A percentile compares a stretch with the other conserved stretches of the same genome.
phyloP scores from a whole-genome alignment of 768 basidiomycete genomes.

The Russula sp. region DNA sequence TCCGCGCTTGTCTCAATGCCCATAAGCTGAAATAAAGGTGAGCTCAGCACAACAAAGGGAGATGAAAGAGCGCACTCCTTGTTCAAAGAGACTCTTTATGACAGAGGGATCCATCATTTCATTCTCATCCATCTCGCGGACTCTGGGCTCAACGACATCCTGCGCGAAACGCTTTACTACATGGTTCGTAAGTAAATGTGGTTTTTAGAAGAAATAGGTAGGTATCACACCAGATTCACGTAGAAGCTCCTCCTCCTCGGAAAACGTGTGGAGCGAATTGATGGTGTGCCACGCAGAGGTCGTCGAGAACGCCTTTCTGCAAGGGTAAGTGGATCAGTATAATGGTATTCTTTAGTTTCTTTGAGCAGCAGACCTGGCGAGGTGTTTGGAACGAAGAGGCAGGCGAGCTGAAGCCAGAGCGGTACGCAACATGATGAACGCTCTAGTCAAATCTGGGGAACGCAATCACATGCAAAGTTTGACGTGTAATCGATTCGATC shows the following conservation, averaged over 20 bases:
- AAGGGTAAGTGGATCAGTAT: background rate
- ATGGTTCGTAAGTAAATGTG: slow-evolving; percentile 5
- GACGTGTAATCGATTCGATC: no score
- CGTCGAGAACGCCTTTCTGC: slow-evolving; percentile 22
- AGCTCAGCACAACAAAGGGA: background rate
- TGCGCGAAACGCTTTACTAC: slow-evolving; percentile 81
- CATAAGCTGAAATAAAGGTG: slow-evolving; percentile 62
- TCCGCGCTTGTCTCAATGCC: slow-evolving; percentile 88
- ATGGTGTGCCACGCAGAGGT: slow-evolving; percentile 23
- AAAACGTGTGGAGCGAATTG: slow-evolving; percentile 72
- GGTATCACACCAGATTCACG: slow-evolving; percentile 70
- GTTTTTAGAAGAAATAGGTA: background rate
- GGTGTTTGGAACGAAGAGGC: background rate
- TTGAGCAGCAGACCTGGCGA: background rate
- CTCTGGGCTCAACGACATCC: slow-evolving; percentile 86
- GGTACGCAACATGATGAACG: slow-evolving; percentile 24
- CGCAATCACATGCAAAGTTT: slow-evolving; percentile 8
- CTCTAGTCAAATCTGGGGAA: background rate
- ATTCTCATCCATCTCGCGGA: slow-evolving; percentile 96
- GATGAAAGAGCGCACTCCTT: slow-evolving; percentile 57
- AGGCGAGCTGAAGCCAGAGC: slow-evolving; percentile 6
- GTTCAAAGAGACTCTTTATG: slow-evolving; percentile 86
- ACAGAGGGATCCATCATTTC: slow-evolving; percentile 87
- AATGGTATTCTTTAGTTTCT: slow-evolving; percentile 17
- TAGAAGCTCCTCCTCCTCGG: slow-evolving; percentile 92